These are phyloP conservation scores for Helianthus tuberosus DNA, from an alignment of 129 eudicot species.

Conservation along the genomic window DNA sequence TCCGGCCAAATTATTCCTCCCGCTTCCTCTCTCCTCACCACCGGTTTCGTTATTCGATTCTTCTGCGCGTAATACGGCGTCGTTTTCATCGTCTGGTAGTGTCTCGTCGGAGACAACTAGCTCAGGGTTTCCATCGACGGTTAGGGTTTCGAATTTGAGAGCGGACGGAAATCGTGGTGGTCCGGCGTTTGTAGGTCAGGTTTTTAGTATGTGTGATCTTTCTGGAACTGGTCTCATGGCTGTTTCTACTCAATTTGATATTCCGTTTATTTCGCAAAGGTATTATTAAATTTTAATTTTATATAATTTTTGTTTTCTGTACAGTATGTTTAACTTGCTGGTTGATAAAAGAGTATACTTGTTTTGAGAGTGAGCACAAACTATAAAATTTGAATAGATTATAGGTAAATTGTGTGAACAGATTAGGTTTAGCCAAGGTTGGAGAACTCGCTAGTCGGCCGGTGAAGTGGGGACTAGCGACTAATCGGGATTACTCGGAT, in stretches of 20 bases:
- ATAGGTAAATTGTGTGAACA: too few species aligned
- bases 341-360: too few species aligned
- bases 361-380: too few species aligned
- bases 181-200: constrained; percentile 97
- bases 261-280: constrained; percentile 87
- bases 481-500: too few species aligned
- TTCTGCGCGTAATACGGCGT: constrained; percentile 18
- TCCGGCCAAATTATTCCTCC: constrained; percentile 30
- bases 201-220: constrained; percentile 92
- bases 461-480: too few species aligned
- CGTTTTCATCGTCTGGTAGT: constrained; percentile 27
- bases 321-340: too few species aligned
- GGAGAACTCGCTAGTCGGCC: too few species aligned
- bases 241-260: constrained; percentile 76
- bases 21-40: constrained; percentile 8
- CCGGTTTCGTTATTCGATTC: constrained; percentile 33
- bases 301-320: too few species aligned
- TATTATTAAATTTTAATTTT: background rate
- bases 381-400: too few species aligned
- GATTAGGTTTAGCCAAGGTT: too few species aligned
- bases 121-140: constrained; percentile 63
- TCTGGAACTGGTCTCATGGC: constrained; percentile 93
- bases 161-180: constrained; percentile 46
- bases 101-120: constrained; percentile 25
- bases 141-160: constrained; percentile 52